Base-by-base conservation (phyloP, 108 stramenopile genomes). In the Cylindrotheca closterium region DNA sequence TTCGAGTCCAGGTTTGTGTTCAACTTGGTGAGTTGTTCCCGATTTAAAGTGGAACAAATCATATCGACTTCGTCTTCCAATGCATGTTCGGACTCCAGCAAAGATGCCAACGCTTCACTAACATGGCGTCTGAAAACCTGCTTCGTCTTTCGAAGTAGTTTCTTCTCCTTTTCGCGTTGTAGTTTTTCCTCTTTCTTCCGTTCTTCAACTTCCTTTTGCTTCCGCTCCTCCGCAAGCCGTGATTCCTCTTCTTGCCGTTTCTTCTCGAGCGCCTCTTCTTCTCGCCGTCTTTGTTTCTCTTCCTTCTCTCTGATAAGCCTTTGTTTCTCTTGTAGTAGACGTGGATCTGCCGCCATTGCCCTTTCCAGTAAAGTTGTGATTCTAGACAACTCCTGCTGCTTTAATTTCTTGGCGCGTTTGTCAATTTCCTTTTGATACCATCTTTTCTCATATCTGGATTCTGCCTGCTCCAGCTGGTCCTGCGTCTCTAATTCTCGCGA, bases 361-460 rank as follows among this genome's bases (percentile, higher is more conserved):
- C 94, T 77, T 73, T 97, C 94, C 12, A 99, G 96, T n/a, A 99
- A 68, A 18, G 66, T 47, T 34, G 75, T 84, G 52, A 99, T 83
- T 2, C 99, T 84, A 50, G 91, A 83, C 64, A 91, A 79, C 75
- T 99, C 99, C 68, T 93, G 89, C 65, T 74, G 86, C 74, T 98
- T 99, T 70, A 95, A 70, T 51, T 88, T 92, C 77, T 92, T 95
- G 30, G 96, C 83, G 28, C 79, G 77, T 15, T 85, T 75, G 51
- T 96, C 97, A 67, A 98, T 96, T 76, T 98, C 97, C 71, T 98
- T 96, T 79, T 90, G 81, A 89, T 96, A 95, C 96, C 96, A 98
- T 30, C 99, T 73, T 63, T 97, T 96, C 70, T 99, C 98, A 59
- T 95, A 94, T 2, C 99, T 82, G 52, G 70, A 81, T 42, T 88